phyloP scores from a whole-genome alignment of 768 basidiomycete species.

The Tremella yokohamensis region DNA sequence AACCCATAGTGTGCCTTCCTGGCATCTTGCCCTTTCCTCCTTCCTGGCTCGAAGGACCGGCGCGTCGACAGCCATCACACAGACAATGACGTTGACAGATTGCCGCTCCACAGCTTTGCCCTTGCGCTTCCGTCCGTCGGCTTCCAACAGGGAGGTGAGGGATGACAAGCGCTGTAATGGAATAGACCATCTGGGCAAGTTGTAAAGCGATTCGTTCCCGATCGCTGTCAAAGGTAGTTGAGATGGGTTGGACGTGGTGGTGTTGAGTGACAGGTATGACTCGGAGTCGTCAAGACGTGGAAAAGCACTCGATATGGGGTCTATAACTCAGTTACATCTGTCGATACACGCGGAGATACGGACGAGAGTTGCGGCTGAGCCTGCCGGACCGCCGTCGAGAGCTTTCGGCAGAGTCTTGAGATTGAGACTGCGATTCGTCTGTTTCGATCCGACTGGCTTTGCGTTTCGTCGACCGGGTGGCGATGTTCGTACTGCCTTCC shows the following conservation, averaged over 20 bases:
- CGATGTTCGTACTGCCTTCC: too few relatives aligned
- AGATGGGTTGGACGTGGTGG: constrained; percentile 22
- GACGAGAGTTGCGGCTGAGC: too few relatives aligned
- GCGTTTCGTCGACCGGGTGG: too few relatives aligned
- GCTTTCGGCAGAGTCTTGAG: too few relatives aligned
- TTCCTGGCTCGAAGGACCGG: constrained; percentile 24
- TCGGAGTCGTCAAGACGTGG: constrained; percentile 1
- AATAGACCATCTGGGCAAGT: constrained; percentile 38
- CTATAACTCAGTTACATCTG: too few relatives aligned
- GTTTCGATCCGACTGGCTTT: too few relatives aligned
- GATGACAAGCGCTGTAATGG: constrained; percentile 28
- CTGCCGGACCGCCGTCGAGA: too few relatives aligned
- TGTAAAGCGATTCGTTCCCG: constrained; percentile 15
- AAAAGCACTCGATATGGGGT: too few relatives aligned
- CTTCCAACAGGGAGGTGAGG: constrained; percentile 10
- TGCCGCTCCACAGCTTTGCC: background rate
- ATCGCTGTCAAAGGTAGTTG: constrained; percentile 21
- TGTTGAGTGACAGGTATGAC: constrained; percentile 33
- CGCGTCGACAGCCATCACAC: constrained; percentile 34
- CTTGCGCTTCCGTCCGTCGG: background rate
- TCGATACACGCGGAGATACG: too few relatives aligned
- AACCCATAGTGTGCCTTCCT: constrained; percentile 28
- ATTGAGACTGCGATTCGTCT: too few relatives aligned
- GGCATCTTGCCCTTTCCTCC: constrained; percentile 27
- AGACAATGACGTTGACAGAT: constrained; percentile 27